Conservation (phyloP, 2,329 filamentous ascomycete genomes). For the Fusarium anguioides region DNA sequence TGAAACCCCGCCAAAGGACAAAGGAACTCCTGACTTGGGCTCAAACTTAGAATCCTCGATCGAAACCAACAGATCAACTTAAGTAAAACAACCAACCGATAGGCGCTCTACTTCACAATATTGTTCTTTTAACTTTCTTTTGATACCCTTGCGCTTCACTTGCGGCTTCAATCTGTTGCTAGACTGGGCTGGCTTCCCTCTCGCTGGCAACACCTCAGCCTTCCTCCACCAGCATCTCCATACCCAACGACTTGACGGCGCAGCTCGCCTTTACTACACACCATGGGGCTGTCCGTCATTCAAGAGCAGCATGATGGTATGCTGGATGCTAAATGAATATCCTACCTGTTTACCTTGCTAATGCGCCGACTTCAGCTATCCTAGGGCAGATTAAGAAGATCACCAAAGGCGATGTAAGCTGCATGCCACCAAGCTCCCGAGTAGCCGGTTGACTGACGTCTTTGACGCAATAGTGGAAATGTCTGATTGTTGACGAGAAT, state of each 20-base stretch:
- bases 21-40: constrained; percentile 39
- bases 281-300: constrained; percentile 86
- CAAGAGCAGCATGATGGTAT: constrained; percentile 76
- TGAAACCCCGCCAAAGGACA: constrained; percentile 44
- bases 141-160: constrained; percentile 27
- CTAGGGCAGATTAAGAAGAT: constrained; percentile 73
- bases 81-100: neutral
- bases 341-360: constrained; percentile 15
- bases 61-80: neutral
- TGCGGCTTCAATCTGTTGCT: constrained; percentile 1
- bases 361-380: constrained; percentile 47
- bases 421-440: neutral
- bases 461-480: constrained; percentile 81
- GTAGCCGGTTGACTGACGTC: constrained; percentile 28
- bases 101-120: constrained; percentile 11
- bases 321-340: neutral
- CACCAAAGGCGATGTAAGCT: constrained; percentile 80
- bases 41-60: constrained; percentile 22
- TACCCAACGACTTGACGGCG: constrained; percentile 40
- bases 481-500: constrained; percentile 86
- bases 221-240: constrained; percentile 13
- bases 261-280: constrained; percentile 53
- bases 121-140: constrained; percentile 19
- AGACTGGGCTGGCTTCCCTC: constrained; percentile 6
- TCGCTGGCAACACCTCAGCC: constrained; percentile 3